Base-by-base conservation (phyloP, 305 asterid species). In the Fraxinus dipetala region DNA sequence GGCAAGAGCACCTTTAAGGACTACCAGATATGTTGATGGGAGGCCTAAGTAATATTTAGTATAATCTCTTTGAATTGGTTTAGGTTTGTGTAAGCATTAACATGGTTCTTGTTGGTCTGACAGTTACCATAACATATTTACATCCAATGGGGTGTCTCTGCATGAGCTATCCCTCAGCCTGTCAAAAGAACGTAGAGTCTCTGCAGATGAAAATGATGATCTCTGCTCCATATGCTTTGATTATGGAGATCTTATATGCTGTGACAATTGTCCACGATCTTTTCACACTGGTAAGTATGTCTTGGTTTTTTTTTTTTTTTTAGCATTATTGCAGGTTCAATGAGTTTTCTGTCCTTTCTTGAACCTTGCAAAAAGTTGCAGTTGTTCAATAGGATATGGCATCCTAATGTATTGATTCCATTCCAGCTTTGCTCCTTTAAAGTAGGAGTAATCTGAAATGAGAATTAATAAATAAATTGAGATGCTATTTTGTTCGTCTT, bases 181-280 rank as follows among this genome's bases (percentile, higher is more conserved):
- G 28, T 92, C 97, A 79, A 85, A 73, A 81, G 75, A 35, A 14
- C 88, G 90, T 69, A 85, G 81, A 83, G 45, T 87, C 0, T 87
- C 92, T 24, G 40, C 89, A 0, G 93, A 85, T 43, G 93, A 93
- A 85, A 96, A 88, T 85, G 99, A 94, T 83, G 98, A 96, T 86
- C 89, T 96, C 32, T 96, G 98, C 87, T 88, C 93, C 32, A 90
- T 89, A 63, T 95, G 98, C 79, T 85, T 89, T 81, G 93, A 88
- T 78, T 96, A 92, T 77, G 99, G 98, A 65, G 89, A 93, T 80
- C 88, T 96, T 77, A 78, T 94, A 81, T 91, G 98, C 92, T 96
- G 98, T 85, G 98, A 93, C 79, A 88, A 80, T 36, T 96, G 99
- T 84, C 98, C 98, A 18, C 90, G 99, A 86, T 93, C 98, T 84